These are phyloP conservation scores for Knufia petricola DNA, from an alignment of 2,329 filamentous ascomycete species.

Conservation along the genomic window DNA sequence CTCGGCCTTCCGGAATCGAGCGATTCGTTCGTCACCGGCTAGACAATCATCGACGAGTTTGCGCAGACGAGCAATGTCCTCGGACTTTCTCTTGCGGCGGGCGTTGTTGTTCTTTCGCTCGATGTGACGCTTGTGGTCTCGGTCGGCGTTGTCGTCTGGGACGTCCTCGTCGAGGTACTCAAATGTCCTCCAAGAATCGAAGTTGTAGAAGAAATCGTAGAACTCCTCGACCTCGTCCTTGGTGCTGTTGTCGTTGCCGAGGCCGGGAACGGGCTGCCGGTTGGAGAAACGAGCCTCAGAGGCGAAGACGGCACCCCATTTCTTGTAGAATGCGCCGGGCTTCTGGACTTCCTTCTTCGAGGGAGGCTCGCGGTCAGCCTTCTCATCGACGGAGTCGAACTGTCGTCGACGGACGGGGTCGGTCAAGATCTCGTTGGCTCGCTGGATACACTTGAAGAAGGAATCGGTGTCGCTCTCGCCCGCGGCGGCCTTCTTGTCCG, in stretches of 20 bases:
- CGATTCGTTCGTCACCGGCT: conserved; percentile 85
- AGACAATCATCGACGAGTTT: conserved; percentile 81
- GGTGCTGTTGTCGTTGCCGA: conserved; percentile 74
- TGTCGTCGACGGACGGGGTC: conserved; percentile 89
- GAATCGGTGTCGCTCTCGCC: conserved; percentile 81
- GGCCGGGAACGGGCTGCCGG: conserved; percentile 72
- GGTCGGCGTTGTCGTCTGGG: conserved; percentile 96
- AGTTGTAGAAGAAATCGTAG: conserved; percentile 99
- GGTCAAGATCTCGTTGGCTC: conserved; percentile 84
- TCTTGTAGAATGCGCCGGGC: conserved; percentile 79
- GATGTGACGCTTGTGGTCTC: conserved; percentile 95
- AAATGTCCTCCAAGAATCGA: conserved; percentile 94
- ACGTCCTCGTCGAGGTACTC: conserved; percentile 99
- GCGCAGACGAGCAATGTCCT: conserved; percentile 85
- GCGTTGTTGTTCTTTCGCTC: conserved; percentile 98
- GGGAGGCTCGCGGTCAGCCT: conserved; percentile 83
- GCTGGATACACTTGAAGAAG: conserved; percentile 99
- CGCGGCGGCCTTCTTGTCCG: conserved; percentile 93
- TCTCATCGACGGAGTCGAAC: conserved; percentile 93
- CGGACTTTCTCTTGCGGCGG: conserved; percentile 98
- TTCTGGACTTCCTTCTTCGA: conserved; percentile 81
- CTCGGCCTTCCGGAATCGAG: conserved; percentile 87
- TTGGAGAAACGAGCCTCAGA: conserved; percentile 89
- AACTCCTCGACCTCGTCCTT: conserved; percentile 89
- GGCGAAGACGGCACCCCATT: conserved; percentile 85